Evolutionary conservation across 106 monocot genomes (phyloP), one percentile per base, ranked within the genome.

Genomic region (Acanthochlamys bracteata): DNA sequence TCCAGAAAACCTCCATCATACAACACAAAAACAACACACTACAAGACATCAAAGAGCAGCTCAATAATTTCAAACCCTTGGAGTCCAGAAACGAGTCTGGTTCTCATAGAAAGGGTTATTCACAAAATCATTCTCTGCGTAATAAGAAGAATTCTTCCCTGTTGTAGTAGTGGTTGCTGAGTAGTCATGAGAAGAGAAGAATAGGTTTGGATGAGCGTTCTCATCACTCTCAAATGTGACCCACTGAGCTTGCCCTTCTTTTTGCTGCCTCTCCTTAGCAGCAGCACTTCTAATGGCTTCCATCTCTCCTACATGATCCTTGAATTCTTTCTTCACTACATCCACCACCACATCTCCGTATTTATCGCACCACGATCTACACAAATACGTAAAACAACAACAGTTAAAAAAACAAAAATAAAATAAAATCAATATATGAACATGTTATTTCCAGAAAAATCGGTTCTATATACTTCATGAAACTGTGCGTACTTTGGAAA

Each of bases 271-370:
- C 59, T 47, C 57, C 23, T 41, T 65, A 0, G 69, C 55, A 40
- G 57, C 57, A 43, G 53, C 60, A 0, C 73, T 60, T 42, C n/a
- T n/a, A n/a, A 61, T 42, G 43, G 21, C 61, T 63, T 85, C 83
- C 78, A 86, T 82, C 69, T 83, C 83, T 0, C 73, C 74, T 15
- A 88, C 79, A 65, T 86, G 92, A 20, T 77, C 92, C 33, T 84
- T 88, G 81, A 87, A 82, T 73, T 88, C 92, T 62, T 86, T 88
- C 74, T 66, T 74, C 20, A 83, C 90, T 7, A 76, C 90, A 45
- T 81, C 73, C 23, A 91, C 72, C 70, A 91, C 86, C 8, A 74
- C 42, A 26, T 82, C 84, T 24, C 84, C 92, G 57, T 87, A 71
- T 62, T 65, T 42, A 13, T 77, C 83, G 39, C 93, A 85, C 89